Base-by-base conservation (phyloP, 768 basidiomycete species). In the Lentinula boryana region DNA sequence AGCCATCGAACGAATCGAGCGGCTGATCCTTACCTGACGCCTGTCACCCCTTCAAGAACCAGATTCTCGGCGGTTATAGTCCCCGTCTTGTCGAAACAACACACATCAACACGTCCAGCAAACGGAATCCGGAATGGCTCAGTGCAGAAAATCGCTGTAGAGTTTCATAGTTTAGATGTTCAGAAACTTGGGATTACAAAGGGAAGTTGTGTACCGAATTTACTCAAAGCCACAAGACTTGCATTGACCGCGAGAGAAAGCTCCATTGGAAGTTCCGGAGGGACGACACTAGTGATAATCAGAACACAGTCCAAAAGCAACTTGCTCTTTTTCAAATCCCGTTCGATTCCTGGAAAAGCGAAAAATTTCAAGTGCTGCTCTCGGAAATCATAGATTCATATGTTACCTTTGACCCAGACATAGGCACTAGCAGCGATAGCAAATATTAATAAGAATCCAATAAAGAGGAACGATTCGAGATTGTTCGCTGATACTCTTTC, bases 41-140 rank as follows among this genome's bases (percentile, higher is more conserved):
- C 97, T 31, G 84, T 92, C 44, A 99, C 83, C 58, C 97, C 97
- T 70, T 99, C 95, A 1, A 98, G 80, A 7, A 98, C 94, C 12
- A 98, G 76, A 70, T 95, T 89, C 71, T 98, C 95, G 0, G 93
- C 93, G 0, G 97, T 99, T 66, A 99, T 98, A 0, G 97, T 98
- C 23, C 96, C 97, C 0, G 97, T 99, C 81, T 99, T 99, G 75
- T 99, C 97, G 67, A 99, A 98, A 74, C 97, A 98, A 74, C 97
- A 99, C 15, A 98, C 89, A 66, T 99, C 97, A 2, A 98, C 95
- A 21, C 94, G 84, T 5, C 97, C 97, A 5, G 97, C 97, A 63
- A 79, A 91, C 0, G 97, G 95, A 63, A 98, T 99, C 21, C 97
- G 86, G 85, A 99, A 98, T 1, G 97, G 97, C 68, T 99, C 97